phyloP scores from a whole-genome alignment of 2,329 filamentous ascomycete species.

The Fusarium tuaranense region DNA sequence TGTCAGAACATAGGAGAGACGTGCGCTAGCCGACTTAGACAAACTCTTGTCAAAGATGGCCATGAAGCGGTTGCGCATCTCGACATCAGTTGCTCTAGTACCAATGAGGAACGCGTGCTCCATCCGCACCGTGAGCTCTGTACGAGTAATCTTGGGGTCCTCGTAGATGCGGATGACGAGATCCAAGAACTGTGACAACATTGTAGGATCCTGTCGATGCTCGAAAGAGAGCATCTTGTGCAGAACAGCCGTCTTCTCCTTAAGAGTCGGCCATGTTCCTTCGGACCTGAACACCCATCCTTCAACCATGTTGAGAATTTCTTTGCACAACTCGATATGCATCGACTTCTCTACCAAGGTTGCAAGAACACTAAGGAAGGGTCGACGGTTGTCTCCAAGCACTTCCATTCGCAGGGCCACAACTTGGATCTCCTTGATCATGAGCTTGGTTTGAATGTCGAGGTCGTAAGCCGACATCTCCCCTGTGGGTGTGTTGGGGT shows the following conservation, averaged over 20 bases:
- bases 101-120: slow-evolving; percentile 99
- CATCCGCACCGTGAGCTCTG: slow-evolving; percentile 95
- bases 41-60: slow-evolving; percentile 94
- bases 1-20: slow-evolving; percentile 88
- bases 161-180: slow-evolving; percentile 98
- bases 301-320: slow-evolving; percentile 94
- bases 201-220: slow-evolving; percentile 81
- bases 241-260: slow-evolving; percentile 98
- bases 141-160: slow-evolving; percentile 93
- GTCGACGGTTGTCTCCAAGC: slow-evolving; percentile 88
- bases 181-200: slow-evolving; percentile 93
- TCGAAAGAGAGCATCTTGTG: slow-evolving; percentile 99
- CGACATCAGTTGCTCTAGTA: slow-evolving; percentile 90
- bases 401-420: slow-evolving; percentile 93
- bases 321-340: slow-evolving; percentile 87
- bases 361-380: slow-evolving; percentile 94
- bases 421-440: slow-evolving; percentile 95
- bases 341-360: slow-evolving; percentile 95
- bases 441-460: slow-evolving; percentile 89
- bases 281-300: slow-evolving; percentile 96
- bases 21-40: slow-evolving; percentile 89
- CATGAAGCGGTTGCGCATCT: slow-evolving; percentile 98
- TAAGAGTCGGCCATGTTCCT: slow-evolving; percentile 95
- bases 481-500: slow-evolving; percentile 63
- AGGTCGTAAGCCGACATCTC: slow-evolving; percentile 81